A percentile compares a stretch with the other conserved stretches of the same genome.
Evolutionary conservation across 2,329 filamentous ascomycete species (phyloP).

Genomic region (Aspergillus thermomutatus): DNA sequence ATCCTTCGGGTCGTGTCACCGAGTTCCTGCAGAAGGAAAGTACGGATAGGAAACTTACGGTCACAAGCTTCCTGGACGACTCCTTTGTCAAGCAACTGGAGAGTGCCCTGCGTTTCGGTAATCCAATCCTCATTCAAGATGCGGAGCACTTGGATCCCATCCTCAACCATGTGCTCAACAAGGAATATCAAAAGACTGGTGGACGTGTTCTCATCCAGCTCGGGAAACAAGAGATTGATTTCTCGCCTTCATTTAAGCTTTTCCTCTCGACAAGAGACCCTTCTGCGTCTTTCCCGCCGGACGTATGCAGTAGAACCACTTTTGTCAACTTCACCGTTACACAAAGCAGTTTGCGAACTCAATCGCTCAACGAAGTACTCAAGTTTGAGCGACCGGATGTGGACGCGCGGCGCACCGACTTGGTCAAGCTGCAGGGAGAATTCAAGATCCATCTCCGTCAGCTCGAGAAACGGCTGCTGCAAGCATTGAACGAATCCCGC

Average conservation of each 20-base stretch:
- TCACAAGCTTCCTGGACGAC: constrained; percentile 97
- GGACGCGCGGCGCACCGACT: constrained; percentile 90
- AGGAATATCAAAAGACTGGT: constrained; percentile 98
- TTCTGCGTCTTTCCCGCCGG: constrained; percentile 89
- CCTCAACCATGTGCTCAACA: constrained; percentile 97
- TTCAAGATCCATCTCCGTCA: constrained; percentile 98
- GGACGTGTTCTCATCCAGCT: constrained; percentile 97
- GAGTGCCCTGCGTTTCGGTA: constrained; percentile 94
- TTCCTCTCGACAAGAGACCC: constrained; percentile 95
- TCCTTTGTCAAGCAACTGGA: constrained; percentile 98
- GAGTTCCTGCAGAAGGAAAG: constrained; percentile 95
- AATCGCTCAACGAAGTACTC: constrained; percentile 94
- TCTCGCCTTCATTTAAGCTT: constrained; percentile 92
- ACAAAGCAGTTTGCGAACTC: constrained; percentile 96
- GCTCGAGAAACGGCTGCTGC: constrained; percentile 87
- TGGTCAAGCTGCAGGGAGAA: constrained; percentile 98
- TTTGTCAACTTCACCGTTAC: constrained; percentile 99
- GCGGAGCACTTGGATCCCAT: constrained; percentile 96
- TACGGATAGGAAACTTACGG: constrained; percentile 87
- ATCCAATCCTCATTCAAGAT: constrained; percentile 97
- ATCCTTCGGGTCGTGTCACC: constrained; percentile 89
- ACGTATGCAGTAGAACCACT: constrained; percentile 96
- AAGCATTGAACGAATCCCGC: constrained; percentile 93
- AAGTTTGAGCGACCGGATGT: constrained; percentile 97
- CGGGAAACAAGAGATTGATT: constrained; percentile 98